Base-by-base conservation (phyloP, 1,139 yeast species). In the Hanseniaspora gamundiae region DNA sequence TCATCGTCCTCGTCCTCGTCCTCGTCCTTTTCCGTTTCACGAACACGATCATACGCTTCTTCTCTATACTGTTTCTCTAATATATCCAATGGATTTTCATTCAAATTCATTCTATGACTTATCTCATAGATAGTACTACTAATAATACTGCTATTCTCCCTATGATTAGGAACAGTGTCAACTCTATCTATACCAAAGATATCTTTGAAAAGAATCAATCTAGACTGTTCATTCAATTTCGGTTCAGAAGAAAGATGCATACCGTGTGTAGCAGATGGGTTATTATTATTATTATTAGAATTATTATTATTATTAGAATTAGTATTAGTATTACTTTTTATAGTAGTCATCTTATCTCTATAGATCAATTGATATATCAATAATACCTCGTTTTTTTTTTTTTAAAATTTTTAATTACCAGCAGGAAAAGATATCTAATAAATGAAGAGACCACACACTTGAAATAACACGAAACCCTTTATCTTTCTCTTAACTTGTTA, bases 271-370 rank as follows among this genome's bases (percentile, higher is more conserved):
- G n/a, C n/a, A n/a, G n/a, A n/a, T n/a, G n/a, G n/a, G n/a, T n/a
- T n/a, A n/a, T n/a, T n/a, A 28, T 28, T 28, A 10, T 5, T 11
- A n/a, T 28, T 6, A n/a, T 28, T 8, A 28, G 30, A 40, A 46
- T 38, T 40, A 42, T 38, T 45, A 48, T 31, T 35, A 47, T 33
- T 33, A 33, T 22, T 43, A 46, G 24, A 42, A 47, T 39, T 22
- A 47, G 35, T 44, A 51, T 29, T 39, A 44, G n/a, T 28, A n/a
- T 28, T 28, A 28, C 7, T 28, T 4, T n/a, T 28, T 28, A 28
- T n/a, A 11, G 31, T 11, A 8, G 31, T n/a, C 31, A 28, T 28
- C 16, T n/a, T n/a, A 8, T 28, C n/a, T 28, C 16, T 26, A 14
- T 13, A n/a, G n/a, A n/a, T n/a, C n/a, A n/a, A n/a, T n/a, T n/a